Evolutionary conservation across 805 yeast genomes (phyloP).

Genomic region (Saccharomycopsis fibuligera): DNA sequence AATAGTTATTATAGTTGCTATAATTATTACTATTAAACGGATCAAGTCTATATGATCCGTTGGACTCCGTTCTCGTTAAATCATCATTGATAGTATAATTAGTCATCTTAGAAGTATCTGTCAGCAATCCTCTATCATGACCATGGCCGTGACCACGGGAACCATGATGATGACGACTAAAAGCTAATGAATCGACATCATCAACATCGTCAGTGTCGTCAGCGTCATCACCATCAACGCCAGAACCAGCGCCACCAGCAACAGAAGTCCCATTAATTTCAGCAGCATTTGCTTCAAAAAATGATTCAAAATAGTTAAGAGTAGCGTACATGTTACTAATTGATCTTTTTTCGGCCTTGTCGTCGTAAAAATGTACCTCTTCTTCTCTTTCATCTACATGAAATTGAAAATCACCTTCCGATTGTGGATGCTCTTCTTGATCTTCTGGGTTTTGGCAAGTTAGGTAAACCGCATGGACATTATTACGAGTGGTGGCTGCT

Average conservation of each 20-base stretch:
- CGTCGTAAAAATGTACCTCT: slow-evolving; percentile 10
- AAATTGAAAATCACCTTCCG: slow-evolving; percentile 33
- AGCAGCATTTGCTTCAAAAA: slow-evolving; percentile 19
- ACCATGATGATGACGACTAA: too few species aligned
- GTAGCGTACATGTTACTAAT: slow-evolving; percentile 21
- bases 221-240: slow-evolving; percentile 3
- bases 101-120: slow-evolving; percentile 16
- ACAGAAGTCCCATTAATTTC: too few species aligned
- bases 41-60: slow-evolving; percentile 13
- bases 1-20: slow-evolving; percentile 9
- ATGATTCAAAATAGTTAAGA: slow-evolving; percentile 21
- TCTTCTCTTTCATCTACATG: slow-evolving; percentile 16
- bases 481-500: slow-evolving; percentile 82
- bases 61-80: slow-evolving; percentile 15
- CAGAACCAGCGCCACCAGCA: too few species aligned
- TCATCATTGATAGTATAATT: slow-evolving; percentile 8
- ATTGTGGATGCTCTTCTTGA: slow-evolving; percentile 25
- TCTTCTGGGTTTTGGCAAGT: slow-evolving; percentile 51
- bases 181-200: slow-evolving; percentile 4
- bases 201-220: slow-evolving; percentile 1
- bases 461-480: slow-evolving; percentile 91
- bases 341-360: slow-evolving; percentile 15
- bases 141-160: too few species aligned
- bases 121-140: slow-evolving; percentile 13
- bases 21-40: slow-evolving; percentile 17